Percentiles rank a stretch among this genome's conserved stretches.
Conservation (phyloP, 805 yeast genomes). For the Candida fluviatilis region DNA sequence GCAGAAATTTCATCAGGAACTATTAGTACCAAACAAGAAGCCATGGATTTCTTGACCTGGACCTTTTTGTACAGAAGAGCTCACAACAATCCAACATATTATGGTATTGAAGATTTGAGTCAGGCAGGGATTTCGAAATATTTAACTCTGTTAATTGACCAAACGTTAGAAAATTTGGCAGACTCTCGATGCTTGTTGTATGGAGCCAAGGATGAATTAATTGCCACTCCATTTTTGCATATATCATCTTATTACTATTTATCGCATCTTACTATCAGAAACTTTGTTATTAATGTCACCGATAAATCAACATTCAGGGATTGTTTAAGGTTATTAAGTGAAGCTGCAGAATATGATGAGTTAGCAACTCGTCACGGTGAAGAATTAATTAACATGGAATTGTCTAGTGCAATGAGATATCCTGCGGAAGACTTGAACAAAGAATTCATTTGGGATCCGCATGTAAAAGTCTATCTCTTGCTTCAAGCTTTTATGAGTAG, state of each 20-base stretch:
- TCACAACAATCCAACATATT: constrained; percentile 73
- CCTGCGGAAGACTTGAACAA: constrained; percentile 52
- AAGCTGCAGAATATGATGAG: constrained; percentile 79
- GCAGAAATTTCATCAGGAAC: constrained; percentile 76
- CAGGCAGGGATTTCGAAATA: constrained; percentile 54
- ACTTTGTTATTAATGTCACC: constrained; percentile 51
- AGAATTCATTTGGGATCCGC: constrained; percentile 81
- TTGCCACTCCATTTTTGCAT: constrained; percentile 77
- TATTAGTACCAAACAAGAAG: constrained; percentile 59
- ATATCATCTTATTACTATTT: constrained; percentile 90
- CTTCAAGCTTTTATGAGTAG: constrained; percentile 70
- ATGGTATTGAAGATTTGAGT: constrained; percentile 62
- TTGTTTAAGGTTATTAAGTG: constrained; percentile 55
- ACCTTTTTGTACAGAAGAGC: constrained; percentile 72
- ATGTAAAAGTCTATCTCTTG: constrained; percentile 69
- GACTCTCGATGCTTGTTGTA: constrained; percentile 67
- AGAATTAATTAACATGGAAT: constrained; percentile 77
- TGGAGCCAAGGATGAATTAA: constrained; percentile 42
- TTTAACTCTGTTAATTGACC: constrained; percentile 63
- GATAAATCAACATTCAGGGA: constrained; percentile 51
- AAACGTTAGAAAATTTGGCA: constrained; percentile 58
- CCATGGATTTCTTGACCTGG: constrained; percentile 73
- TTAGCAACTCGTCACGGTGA: constrained; percentile 91
- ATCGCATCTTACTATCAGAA: constrained; percentile 83
- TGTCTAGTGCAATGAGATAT: constrained; percentile 71